Conservation (phyloP, 352 stramenopile species). For the Phytophthora sp. region DNA sequence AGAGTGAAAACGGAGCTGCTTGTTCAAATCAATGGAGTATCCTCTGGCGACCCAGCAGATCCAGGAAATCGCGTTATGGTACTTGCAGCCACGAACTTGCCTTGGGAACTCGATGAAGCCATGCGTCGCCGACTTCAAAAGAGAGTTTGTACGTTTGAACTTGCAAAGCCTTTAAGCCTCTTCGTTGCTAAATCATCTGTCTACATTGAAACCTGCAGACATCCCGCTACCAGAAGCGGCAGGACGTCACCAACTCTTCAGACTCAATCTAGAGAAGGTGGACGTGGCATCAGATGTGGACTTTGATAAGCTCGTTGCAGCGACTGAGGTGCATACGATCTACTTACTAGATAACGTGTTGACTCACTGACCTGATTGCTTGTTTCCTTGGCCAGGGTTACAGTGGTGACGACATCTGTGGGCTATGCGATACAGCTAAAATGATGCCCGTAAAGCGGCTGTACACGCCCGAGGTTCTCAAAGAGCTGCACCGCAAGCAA, state of each 20-base stretch:
- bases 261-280: constrained; percentile 81
- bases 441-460: constrained; percentile 84
- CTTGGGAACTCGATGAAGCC: constrained; percentile 97
- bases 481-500: constrained; percentile 56
- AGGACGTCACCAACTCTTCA: constrained; percentile 72
- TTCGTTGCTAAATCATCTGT: background rate
- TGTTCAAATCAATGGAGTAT: constrained; percentile 97
- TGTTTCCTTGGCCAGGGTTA: constrained; percentile 40
- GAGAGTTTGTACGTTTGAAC: constrained; percentile 79
- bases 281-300: constrained; percentile 85
- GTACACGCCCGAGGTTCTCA: constrained; percentile 70
- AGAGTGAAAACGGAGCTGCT: constrained; percentile 98
- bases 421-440: constrained; percentile 68
- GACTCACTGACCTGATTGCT: background rate
- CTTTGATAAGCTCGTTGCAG: constrained; percentile 72
- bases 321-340: constrained; percentile 54
- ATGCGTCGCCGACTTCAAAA: constrained; percentile 96
- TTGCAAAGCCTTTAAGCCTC: too few species aligned
- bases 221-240: constrained; percentile 64
- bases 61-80: constrained; percentile 83
- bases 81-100: constrained; percentile 95
- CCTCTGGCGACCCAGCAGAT: constrained; percentile 51
- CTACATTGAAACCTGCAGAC: constrained; percentile 23
- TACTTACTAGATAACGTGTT: background rate
- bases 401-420: constrained; percentile 64